phyloP scores from a whole-genome alignment of 179 eudicot species.

The Gypsophila paniculata region DNA sequence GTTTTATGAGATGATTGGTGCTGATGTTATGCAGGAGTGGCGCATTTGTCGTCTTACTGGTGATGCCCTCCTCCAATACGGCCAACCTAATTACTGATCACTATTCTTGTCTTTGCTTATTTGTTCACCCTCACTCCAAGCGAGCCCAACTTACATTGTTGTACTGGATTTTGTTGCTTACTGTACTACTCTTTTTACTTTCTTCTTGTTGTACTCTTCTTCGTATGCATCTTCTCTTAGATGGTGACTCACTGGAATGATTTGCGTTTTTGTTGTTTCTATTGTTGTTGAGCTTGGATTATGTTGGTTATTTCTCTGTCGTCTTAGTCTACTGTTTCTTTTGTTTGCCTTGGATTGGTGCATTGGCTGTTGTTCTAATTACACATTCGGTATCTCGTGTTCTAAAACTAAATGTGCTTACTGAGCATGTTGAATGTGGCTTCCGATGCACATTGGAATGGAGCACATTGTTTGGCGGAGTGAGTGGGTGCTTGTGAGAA shows the following conservation, averaged over 20 bases:
- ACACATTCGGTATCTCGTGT: too few relatives aligned
- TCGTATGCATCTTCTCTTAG: not conserved
- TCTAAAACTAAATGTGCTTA: not conserved
- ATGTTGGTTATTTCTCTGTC: not conserved
- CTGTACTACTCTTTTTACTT: too few relatives aligned
- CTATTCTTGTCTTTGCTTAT: too few relatives aligned
- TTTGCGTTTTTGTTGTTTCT: not conserved
- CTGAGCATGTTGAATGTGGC: not conserved
- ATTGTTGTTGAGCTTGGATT: not conserved
- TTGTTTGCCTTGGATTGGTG: not conserved
- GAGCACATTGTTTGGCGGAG: not conserved
- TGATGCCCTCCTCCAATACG: slow-evolving; percentile 58
- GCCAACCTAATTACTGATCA: slow-evolving; percentile 26
- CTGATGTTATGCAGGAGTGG: slow-evolving; percentile 67
- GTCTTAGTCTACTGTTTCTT: not conserved
- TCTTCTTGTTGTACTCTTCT: too few relatives aligned
- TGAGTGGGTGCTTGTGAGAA: not conserved
- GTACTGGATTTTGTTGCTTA: too few relatives aligned
- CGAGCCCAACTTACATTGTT: too few relatives aligned
- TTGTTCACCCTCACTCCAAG: too few relatives aligned
- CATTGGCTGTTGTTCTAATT: not conserved
- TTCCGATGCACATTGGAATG: not conserved
- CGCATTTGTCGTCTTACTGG: slow-evolving; percentile 72
- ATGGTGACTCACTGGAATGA: not conserved
- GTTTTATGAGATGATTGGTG: slow-evolving; percentile 81